Evolutionary conservation across 1,284 basidiomycete species (phyloP).

Genomic region (Ganoderma lingzhi): DNA sequence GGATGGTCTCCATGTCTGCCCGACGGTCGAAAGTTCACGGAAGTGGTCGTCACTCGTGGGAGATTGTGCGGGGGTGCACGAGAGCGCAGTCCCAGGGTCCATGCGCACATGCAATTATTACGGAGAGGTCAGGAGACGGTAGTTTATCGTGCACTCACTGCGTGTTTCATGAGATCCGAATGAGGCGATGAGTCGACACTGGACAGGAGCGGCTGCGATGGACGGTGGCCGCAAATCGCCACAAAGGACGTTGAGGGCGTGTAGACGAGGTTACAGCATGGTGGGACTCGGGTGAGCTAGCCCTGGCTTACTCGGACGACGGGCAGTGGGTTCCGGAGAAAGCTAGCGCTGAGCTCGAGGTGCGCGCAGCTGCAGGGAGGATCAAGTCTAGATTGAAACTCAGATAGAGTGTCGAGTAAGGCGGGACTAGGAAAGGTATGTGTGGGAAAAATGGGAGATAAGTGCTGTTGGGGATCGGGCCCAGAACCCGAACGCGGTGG

Average conservation of each 20-base stretch:
- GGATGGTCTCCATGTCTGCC: neutral
- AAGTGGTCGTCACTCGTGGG: constrained; percentile 14
- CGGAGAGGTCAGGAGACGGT: constrained; percentile 26
- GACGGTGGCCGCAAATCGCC: neutral
- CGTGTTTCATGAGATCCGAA: constrained; percentile 26
- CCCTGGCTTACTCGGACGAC: constrained; percentile 8
- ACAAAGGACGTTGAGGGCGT: neutral
- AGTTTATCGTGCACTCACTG: constrained; percentile 5
- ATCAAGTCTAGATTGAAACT: constrained; percentile 18
- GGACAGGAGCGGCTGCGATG: neutral
- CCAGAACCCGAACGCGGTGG: constrained; percentile 25
- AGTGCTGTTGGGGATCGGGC: constrained; percentile 20
- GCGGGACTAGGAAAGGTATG: neutral
- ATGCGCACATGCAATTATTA: constrained; percentile 7
- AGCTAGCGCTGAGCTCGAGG: neutral
- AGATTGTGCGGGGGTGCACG: constrained; percentile 11
- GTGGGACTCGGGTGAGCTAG: neutral
- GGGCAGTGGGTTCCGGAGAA: constrained; percentile 21
- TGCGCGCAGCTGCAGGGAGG: constrained; percentile 2
- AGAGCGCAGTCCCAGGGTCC: neutral
- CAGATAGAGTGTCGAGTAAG: constrained; percentile 17
- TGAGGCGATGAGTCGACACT: neutral
- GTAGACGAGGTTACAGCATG: neutral
- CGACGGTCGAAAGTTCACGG: constrained; percentile 10
- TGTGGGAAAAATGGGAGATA: constrained; percentile 24